These are phyloP conservation scores for Endoconidiophora polonica DNA, from an alignment of 2,329 filamentous ascomycete species.

Conservation along the genomic window DNA sequence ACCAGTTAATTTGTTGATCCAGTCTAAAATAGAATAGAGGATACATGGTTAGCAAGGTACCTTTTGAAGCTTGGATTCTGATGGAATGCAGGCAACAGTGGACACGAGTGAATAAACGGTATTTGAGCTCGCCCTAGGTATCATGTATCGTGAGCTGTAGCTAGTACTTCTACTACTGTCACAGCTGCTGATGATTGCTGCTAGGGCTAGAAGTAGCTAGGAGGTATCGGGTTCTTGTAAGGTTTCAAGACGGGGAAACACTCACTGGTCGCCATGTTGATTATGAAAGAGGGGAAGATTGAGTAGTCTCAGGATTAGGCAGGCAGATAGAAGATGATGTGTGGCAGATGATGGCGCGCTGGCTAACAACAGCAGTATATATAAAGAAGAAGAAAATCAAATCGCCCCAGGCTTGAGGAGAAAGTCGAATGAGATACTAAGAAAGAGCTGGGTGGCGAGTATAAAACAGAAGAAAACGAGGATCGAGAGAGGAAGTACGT, in stretches of 20 bases:
- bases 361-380: background rate
- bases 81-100: background rate
- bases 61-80: background rate
- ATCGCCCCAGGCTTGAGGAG: too few species aligned
- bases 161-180: too few species aligned
- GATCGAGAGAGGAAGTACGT: too few species aligned
- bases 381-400: background rate
- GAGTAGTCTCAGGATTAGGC: background rate
- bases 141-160: too few species aligned
- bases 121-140: background rate
- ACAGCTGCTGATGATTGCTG: background rate
- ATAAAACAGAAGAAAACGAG: too few species aligned
- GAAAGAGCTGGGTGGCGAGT: background rate
- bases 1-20: slow-evolving; percentile 84
- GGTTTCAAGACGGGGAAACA: slow-evolving; percentile 12
- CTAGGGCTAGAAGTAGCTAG: background rate
- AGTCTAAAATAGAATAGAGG: slow-evolving; percentile 12
- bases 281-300: background rate
- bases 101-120: background rate
- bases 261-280: slow-evolving; percentile 25
- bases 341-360: background rate
- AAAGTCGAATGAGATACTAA: background rate
- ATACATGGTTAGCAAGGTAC: slow-evolving; percentile 6
- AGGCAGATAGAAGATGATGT: too few species aligned
- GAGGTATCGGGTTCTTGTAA: background rate